Conservation (phyloP, 2,329 filamentous ascomycete genomes). For the Camillea tinctor region DNA sequence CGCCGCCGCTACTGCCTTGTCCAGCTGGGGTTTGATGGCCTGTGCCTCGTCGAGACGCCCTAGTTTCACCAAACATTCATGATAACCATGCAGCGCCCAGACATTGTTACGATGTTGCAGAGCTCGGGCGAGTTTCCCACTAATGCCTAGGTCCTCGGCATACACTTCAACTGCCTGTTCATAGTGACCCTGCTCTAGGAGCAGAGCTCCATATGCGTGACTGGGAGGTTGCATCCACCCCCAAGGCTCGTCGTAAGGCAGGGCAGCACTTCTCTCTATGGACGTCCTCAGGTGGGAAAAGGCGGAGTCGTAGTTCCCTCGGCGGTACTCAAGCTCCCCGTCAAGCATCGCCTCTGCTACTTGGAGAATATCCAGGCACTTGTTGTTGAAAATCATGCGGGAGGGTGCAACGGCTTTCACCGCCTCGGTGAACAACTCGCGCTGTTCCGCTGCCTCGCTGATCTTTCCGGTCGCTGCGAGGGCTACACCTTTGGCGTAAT, state of each 20-base stretch:
- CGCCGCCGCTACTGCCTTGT: slow-evolving; percentile 22
- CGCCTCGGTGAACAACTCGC: slow-evolving; percentile 50
- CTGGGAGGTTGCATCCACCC: slow-evolving; percentile 76
- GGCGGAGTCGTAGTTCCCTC: slow-evolving; percentile 54
- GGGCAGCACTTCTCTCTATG: slow-evolving; percentile 57
- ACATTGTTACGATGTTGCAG: slow-evolving; percentile 70
- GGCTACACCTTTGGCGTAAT: slow-evolving; percentile 69
- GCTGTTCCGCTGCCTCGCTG: slow-evolving; percentile 52
- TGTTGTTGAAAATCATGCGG: slow-evolving; percentile 69
- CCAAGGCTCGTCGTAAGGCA: slow-evolving; percentile 75
- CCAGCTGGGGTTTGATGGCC: slow-evolving; percentile 25
- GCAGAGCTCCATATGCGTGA: slow-evolving; percentile 68
- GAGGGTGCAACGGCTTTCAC: slow-evolving; percentile 52
- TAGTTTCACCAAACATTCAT: slow-evolving; percentile 64
- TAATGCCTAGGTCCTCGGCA: slow-evolving; percentile 59
- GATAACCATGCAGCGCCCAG: slow-evolving; percentile 71
- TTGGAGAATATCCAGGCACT: slow-evolving; percentile 59
- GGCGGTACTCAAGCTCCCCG: slow-evolving; percentile 72
- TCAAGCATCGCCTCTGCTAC: slow-evolving; percentile 68
- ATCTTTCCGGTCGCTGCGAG: slow-evolving; percentile 57
- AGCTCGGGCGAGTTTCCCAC: slow-evolving; percentile 60
- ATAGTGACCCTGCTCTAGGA: slow-evolving; percentile 64
- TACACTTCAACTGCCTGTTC: slow-evolving; percentile 58
- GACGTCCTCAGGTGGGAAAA: slow-evolving; percentile 59
- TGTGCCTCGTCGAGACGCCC: slow-evolving; percentile 43